Evolutionary conservation across 331 rosid genomes (phyloP).

Genomic region (Dryas integrifolia): DNA sequence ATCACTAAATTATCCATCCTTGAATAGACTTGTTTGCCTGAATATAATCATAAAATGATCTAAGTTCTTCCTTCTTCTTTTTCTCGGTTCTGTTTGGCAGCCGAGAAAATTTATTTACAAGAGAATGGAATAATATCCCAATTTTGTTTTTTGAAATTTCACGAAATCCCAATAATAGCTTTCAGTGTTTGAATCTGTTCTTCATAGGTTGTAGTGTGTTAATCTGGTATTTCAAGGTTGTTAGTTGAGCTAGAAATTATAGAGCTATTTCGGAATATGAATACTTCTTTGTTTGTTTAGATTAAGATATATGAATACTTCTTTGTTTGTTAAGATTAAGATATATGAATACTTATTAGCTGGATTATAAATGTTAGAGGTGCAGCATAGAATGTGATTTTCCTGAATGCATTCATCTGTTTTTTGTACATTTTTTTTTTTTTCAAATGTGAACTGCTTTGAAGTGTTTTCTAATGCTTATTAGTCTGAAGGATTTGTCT

Average conservation of each 20-base stretch:
- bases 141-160: background rate
- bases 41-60: background rate
- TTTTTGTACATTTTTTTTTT: background rate
- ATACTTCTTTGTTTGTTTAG: background rate
- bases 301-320: background rate
- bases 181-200: background rate
- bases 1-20: background rate
- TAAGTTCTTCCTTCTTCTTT: background rate
- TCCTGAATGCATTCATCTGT: background rate
- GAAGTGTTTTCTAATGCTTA: background rate
- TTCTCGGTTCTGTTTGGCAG: background rate
- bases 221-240: background rate
- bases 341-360: background rate
- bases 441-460: background rate
- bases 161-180: background rate
- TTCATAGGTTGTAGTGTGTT: background rate
- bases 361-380: background rate
- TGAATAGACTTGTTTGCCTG: background rate
- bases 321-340: background rate
- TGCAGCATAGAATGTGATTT: background rate
- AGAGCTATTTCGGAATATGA: background rate
- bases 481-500: background rate
- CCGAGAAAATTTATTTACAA: background rate
- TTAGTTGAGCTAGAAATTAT: slow-evolving; percentile 1
- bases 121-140: background rate